A percentile compares a stretch with the other conserved stretches of the same genome.
Conservation (phyloP, 2,329 filamentous ascomycete species). For the Claviceps spartinae region DNA sequence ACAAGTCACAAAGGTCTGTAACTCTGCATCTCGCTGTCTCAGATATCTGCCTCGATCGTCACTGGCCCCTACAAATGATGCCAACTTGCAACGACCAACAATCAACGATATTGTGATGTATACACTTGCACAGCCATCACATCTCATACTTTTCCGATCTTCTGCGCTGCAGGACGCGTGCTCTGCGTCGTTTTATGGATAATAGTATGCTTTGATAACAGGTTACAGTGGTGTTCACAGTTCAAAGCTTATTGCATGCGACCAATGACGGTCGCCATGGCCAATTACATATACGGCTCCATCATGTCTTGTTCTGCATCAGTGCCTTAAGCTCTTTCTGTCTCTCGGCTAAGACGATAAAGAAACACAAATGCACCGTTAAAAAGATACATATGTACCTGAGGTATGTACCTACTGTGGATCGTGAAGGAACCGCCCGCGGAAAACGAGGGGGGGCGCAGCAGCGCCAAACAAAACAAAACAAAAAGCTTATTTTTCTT, state of each 20-base stretch:
- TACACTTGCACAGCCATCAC: background rate
- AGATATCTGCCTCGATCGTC: background rate
- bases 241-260: background rate
- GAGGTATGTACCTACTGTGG: too few relatives aligned
- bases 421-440: too few relatives aligned
- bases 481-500: background rate
- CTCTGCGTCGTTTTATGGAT: background rate
- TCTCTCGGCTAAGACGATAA: background rate
- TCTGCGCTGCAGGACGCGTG: background rate
- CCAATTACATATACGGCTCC: background rate
- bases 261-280: background rate
- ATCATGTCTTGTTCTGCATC: background rate
- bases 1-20: too few relatives aligned
- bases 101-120: background rate
- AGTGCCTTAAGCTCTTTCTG: background rate
- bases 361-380: background rate
- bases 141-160: background rate
- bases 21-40: background rate
- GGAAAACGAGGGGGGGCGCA: too few relatives aligned
- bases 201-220: background rate
- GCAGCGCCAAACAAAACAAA: background rate
- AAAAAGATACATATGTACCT: background rate
- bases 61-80: conserved; percentile 1
- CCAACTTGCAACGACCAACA: background rate
- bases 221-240: too few relatives aligned